Evolutionary conservation across 192 early-diverging fungal genomes (phyloP).

Genomic region (Mortierella hygrophila): DNA sequence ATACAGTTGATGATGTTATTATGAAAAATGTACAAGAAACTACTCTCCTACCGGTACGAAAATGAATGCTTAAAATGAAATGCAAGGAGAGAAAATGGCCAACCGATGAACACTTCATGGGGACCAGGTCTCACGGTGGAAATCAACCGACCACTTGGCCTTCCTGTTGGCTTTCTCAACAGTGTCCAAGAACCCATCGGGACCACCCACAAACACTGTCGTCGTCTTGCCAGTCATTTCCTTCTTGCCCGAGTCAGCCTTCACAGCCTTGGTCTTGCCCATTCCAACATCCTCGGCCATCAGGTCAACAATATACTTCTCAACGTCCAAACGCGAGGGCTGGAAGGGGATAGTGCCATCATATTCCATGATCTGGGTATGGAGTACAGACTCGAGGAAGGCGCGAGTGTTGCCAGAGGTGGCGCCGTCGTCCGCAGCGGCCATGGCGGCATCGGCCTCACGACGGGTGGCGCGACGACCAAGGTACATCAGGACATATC

Average conservation of each 20-base stretch:
- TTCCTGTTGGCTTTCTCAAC: slow-evolving; percentile 12
- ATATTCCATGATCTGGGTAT: not conserved
- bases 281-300: slow-evolving; percentile 11
- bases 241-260: not conserved
- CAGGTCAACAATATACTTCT: not conserved
- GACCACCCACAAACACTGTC: slow-evolving; percentile 15
- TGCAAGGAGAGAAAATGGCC: no score
- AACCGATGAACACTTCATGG: not conserved
- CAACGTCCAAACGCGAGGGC: slow-evolving; percentile 5
- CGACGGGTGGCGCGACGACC: not conserved
- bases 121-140: slow-evolving; percentile 24
- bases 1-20: not conserved
- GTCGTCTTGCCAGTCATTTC: not conserved
- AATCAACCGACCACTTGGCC: slow-evolving; percentile 16
- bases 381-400: slow-evolving; percentile 3
- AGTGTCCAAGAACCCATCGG: slow-evolving; percentile 23
- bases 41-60: not conserved
- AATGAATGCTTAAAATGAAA: no score
- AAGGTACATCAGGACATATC: slow-evolving; percentile 5
- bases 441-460: not conserved
- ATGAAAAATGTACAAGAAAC: not conserved
- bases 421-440: not conserved
- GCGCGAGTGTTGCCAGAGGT: not conserved
- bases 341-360: not conserved
- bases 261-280: not conserved